A percentile compares a stretch with the other conserved stretches of the same genome.
Conservation (phyloP, 139 green algal genomes). For the Microglena sp. region DNA sequence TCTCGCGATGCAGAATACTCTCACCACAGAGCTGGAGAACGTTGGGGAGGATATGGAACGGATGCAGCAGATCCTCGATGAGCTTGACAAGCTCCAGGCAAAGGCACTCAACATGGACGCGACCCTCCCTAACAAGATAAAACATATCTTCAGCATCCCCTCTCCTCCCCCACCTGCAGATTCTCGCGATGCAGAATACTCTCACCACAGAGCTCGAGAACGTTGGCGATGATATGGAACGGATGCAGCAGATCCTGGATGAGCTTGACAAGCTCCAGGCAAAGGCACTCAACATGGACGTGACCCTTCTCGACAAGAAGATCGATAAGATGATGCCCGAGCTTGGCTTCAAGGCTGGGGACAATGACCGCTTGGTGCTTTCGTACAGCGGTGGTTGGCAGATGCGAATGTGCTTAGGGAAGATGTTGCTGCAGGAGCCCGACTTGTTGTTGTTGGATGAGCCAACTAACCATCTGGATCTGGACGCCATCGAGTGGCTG, state of each 20-base stretch:
- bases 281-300: constrained; percentile 61
- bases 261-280: constrained; percentile 74
- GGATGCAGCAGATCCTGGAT: constrained; percentile 81
- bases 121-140: too few species aligned
- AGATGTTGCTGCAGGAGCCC: constrained; percentile 93
- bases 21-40: constrained; percentile 75
- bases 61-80: constrained; percentile 76
- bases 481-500: constrained; percentile 96
- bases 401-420: constrained; percentile 98
- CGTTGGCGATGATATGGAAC: constrained; percentile 86
- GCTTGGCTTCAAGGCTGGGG: constrained; percentile 86
- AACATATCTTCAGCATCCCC: too few species aligned
- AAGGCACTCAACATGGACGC: constrained; percentile 68
- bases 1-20: too few species aligned
- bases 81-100: constrained; percentile 72
- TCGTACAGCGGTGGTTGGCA: constrained; percentile 88
- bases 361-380: constrained; percentile 59
- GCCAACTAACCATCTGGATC: constrained; percentile 98
- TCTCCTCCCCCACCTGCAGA: too few species aligned
- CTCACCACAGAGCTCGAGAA: constrained; percentile 85
- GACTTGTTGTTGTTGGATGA: constrained; percentile 93
- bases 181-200: too few species aligned
- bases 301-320: constrained; percentile 83
- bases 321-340: constrained; percentile 97
- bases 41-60: constrained; percentile 86